Evolutionary conservation across 1,139 yeast species (phyloP).

Genomic region (Debaryomyces udenii): DNA sequence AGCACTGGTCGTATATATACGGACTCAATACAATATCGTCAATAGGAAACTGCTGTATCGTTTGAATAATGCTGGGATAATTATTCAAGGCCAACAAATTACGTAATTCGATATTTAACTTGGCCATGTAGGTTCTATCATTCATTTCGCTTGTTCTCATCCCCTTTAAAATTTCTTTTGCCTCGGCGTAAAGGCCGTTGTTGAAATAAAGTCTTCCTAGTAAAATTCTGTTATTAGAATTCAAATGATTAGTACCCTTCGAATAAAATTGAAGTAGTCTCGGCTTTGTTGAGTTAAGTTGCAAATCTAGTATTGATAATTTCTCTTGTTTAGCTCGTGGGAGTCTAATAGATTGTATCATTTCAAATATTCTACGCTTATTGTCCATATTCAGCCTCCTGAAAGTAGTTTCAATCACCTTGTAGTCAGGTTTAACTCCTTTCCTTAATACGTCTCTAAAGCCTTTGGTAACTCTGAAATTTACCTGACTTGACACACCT

Average conservation of each 20-base stretch:
- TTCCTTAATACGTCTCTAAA: constrained; percentile 34
- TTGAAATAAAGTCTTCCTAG: constrained; percentile 37
- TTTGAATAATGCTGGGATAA: constrained; percentile 22
- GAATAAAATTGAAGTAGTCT: constrained; percentile 5
- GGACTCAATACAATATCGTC: constrained; percentile 37
- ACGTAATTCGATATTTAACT: constrained; percentile 28
- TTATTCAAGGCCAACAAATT: constrained; percentile 23
- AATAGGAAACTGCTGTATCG: constrained; percentile 34
- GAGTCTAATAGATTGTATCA: constrained; percentile 25
- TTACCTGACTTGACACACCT: constrained; percentile 28
- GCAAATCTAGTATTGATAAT: constrained; percentile 21
- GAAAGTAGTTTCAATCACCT: constrained; percentile 36
- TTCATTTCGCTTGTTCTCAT: constrained; percentile 27
- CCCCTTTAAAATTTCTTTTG: constrained; percentile 26
- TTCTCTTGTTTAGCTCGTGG: constrained; percentile 17
- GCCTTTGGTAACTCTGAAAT: constrained; percentile 39
- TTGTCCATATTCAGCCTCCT: constrained; percentile 26
- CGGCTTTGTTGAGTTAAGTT: constrained; percentile 15
- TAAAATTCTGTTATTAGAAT: constrained; percentile 33
- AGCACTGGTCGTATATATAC: constrained; percentile 36
- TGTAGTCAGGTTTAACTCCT: constrained; percentile 42
- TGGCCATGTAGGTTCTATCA: constrained; percentile 29
- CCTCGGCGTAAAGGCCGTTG: constrained; percentile 28
- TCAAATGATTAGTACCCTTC: constrained; percentile 16
- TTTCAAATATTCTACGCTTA: constrained; percentile 24